A percentile compares a stretch with the other conserved stretches of the same genome.
Evolutionary conservation across 2,329 filamentous ascomycete genomes (phyloP).

Genomic region (Orbilia blumenaviensis): DNA sequence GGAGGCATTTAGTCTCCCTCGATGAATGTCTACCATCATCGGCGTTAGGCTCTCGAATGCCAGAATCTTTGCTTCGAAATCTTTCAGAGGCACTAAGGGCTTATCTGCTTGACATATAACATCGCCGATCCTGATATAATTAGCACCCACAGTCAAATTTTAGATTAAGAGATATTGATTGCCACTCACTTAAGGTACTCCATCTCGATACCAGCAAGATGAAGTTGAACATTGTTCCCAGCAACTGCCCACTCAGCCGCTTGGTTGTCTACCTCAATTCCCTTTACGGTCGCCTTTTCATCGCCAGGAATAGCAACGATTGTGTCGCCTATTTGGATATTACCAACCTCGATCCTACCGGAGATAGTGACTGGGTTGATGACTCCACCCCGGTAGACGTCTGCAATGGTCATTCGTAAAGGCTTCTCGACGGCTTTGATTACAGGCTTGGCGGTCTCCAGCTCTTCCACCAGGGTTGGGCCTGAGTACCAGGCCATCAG

Average conservation of each 20-base stretch:
- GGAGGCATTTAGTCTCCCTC: constrained; percentile 80
- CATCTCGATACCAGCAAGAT: constrained; percentile 83
- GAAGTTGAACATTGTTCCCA: constrained; percentile 86
- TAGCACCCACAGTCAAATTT: background rate
- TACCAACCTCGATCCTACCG: constrained; percentile 85
- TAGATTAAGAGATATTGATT: background rate
- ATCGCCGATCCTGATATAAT: constrained; percentile 73
- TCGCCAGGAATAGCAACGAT: constrained; percentile 81
- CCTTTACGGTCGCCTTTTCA: constrained; percentile 82
- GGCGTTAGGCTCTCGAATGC: constrained; percentile 90
- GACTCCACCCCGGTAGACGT: constrained; percentile 82
- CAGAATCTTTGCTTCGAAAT: constrained; percentile 82
- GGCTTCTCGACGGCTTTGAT: constrained; percentile 77
- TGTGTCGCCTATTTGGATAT: constrained; percentile 82
- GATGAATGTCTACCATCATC: constrained; percentile 87
- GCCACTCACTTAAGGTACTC: constrained; percentile 70
- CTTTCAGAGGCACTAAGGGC: constrained; percentile 75
- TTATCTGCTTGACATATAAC: constrained; percentile 77
- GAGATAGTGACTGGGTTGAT: constrained; percentile 85
- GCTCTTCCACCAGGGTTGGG: constrained; percentile 79
- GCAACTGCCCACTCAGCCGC: constrained; percentile 88
- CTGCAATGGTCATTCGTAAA: constrained; percentile 83
- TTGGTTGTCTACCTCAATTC: constrained; percentile 78
- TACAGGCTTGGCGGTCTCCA: constrained; percentile 82
- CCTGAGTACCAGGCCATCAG: constrained; percentile 78